Evolutionary conservation across 495 filamentous ascomycete species (phyloP), one percentile per base, ranked within the genome.

Genomic region (Podospora pseudocomata): DNA sequence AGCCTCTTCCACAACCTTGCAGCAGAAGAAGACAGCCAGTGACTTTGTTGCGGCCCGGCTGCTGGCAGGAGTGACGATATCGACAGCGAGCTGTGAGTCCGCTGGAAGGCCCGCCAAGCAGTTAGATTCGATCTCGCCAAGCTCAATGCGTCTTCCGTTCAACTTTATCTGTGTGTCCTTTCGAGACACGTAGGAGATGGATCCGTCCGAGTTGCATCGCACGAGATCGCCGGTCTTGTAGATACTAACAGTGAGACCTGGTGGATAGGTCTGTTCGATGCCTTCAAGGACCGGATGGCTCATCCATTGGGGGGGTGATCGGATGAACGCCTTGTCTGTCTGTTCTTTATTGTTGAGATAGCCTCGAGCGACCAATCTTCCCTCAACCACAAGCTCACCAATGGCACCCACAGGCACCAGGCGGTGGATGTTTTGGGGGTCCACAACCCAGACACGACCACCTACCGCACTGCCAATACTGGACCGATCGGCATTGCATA

Each of bases 191-290:
- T 72, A 79, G 0, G 56, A 26, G 19, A 80, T 60, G 1, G 70
- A 67, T 16, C 79, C 79, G 39, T 80, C 81, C 0, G 65, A 54
- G 53, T 85, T 84, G 68, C 85, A 85, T 0, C 82, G 80, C 18
- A 82, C 86, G 7, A 88, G 73, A 66, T 88, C 83, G 0, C 86
- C 86, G 0, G 86, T 88, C 58, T 75, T 71, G 68, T 86, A 87
- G 55, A 84, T 62, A 39, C 60, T 23, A 64, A 34, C 55, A 49
- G 54, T 60, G 13, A 27, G 5, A 19, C 44, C 61, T 60, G 30
- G 55, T 1, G 23, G 23, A n/a, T 27, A 60, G 54, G 56, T 70
- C 53, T 28, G 65, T 4, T 26, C 39, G 55, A 27, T 20, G 60
- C 67, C 19, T 59, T 64, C 39, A 39, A 58, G 70, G 27, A 80